Percentiles rank a stretch among this genome's conserved stretches.
phyloP scores from a whole-genome alignment of 177 flowering plant genomes.

The Tripterygium wilfordii region DNA sequence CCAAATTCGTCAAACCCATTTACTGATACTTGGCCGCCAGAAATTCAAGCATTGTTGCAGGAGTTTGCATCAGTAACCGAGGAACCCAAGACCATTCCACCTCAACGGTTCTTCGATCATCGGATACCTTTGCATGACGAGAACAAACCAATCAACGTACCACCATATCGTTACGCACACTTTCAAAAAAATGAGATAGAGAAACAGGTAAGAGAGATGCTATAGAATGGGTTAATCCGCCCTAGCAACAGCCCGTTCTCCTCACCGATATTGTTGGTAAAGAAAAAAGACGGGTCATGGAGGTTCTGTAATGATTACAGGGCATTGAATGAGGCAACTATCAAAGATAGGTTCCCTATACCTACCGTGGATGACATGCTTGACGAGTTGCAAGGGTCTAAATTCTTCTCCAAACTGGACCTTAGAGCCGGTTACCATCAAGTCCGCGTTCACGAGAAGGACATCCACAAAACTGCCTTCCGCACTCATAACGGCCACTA shows the following conservation, averaged over 20 bases:
- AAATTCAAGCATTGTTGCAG: too few relatives aligned
- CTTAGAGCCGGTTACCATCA: constrained; percentile 1
- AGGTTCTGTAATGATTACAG: not conserved
- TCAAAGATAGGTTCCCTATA: not conserved
- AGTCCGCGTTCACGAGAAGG: not conserved
- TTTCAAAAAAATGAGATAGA: not conserved
- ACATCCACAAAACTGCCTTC: not conserved
- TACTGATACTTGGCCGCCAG: too few relatives aligned
- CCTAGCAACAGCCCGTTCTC: not conserved
- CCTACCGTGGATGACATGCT: not conserved
- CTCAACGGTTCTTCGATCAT: not conserved
- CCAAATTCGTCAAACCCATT: too few relatives aligned
- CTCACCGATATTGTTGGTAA: not conserved
- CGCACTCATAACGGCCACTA: not conserved
- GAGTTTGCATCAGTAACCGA: too few relatives aligned
- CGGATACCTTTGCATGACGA: not conserved
- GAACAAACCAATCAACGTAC: not conserved
- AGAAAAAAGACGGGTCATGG: not conserved
- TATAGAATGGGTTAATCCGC: not conserved
- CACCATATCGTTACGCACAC: not conserved
- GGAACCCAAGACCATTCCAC: not conserved
- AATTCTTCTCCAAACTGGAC: too few relatives aligned
- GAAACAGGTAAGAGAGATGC: not conserved
- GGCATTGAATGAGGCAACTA: not conserved
- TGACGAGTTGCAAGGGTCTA: too few relatives aligned